These are phyloP conservation scores for Odonthalia washingtoniensis DNA, from an alignment of 31 red algal species.

Conservation along the genomic window DNA sequence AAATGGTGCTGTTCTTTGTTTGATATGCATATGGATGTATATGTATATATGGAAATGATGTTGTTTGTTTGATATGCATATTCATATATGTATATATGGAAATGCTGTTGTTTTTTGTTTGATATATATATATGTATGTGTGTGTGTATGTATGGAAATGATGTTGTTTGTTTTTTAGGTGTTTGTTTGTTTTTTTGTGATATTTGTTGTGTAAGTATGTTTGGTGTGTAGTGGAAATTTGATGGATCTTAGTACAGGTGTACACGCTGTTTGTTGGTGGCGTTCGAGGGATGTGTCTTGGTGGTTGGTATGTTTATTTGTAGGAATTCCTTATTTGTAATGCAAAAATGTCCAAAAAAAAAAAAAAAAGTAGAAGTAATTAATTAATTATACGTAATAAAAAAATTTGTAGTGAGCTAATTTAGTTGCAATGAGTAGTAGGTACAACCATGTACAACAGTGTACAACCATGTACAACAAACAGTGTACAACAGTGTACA, in stretches of 20 bases:
- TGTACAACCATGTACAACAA: too few relatives aligned
- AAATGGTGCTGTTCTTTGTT: not conserved
- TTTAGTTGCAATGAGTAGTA: too few relatives aligned
- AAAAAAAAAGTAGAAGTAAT: too few relatives aligned
- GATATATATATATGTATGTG: not conserved
- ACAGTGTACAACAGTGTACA: too few relatives aligned
- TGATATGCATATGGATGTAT: not conserved
- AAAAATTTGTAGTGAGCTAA: too few relatives aligned
- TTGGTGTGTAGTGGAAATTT: too few relatives aligned
- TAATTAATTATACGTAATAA: too few relatives aligned
- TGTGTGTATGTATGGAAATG: not conserved
- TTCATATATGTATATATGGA: not conserved
- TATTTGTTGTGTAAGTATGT: not conserved
- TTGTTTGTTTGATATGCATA: not conserved
- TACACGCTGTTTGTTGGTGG: too few relatives aligned
- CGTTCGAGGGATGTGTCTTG: too few relatives aligned
- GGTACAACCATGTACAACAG: too few relatives aligned
- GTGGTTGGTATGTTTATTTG: not conserved
- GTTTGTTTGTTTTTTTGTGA: not conserved
- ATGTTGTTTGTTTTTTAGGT: not conserved
- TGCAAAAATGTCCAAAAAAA: not conserved
- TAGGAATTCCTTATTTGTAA: not conserved
- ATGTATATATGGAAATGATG: not conserved
- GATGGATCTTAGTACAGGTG: too few relatives aligned
- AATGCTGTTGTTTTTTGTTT: too few relatives aligned